A percentile compares a stretch with the other conserved stretches of the same genome.
These are phyloP conservation scores for Herpotrichia juniperi DNA, from an alignment of 2,329 filamentous ascomycete species.

Conservation along the genomic window DNA sequence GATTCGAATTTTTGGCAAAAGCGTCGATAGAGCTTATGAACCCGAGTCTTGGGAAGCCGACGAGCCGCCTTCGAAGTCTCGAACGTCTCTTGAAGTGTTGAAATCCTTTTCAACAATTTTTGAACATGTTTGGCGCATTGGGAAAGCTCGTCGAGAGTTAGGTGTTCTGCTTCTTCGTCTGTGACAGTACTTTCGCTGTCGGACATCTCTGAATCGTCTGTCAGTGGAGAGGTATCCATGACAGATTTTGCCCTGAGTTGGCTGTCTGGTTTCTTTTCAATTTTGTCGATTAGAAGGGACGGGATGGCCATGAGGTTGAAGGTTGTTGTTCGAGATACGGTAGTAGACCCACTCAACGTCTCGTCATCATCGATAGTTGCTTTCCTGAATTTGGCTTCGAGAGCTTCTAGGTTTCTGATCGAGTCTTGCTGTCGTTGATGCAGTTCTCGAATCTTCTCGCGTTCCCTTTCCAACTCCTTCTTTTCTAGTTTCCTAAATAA, in stretches of 20 bases:
- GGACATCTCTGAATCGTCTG: slow-evolving; percentile 20
- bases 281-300: neutral
- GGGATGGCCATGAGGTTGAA: slow-evolving; percentile 18
- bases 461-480: slow-evolving; percentile 22
- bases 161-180: slow-evolving; percentile 20
- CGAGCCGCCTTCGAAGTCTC: slow-evolving; percentile 2
- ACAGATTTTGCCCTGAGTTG: neutral
- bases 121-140: slow-evolving; percentile 29
- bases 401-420: slow-evolving; percentile 20
- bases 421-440: slow-evolving; percentile 35
- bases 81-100: slow-evolving; percentile 20
- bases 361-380: slow-evolving; percentile 21
- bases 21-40: slow-evolving; percentile 29
- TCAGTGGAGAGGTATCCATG: neutral
- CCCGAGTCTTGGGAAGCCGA: slow-evolving; percentile 12
- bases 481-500: slow-evolving; percentile 21
- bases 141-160: slow-evolving; percentile 27
- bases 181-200: slow-evolving; percentile 25
- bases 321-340: slow-evolving; percentile 18
- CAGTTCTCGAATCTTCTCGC: slow-evolving; percentile 31
- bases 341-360: slow-evolving; percentile 15
- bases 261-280: neutral
- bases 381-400: slow-evolving; percentile 26
- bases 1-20: slow-evolving; percentile 32
- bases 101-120: slow-evolving; percentile 25